Conservation (phyloP, 768 basidiomycete genomes). For the Suillus cothurnatus region DNA sequence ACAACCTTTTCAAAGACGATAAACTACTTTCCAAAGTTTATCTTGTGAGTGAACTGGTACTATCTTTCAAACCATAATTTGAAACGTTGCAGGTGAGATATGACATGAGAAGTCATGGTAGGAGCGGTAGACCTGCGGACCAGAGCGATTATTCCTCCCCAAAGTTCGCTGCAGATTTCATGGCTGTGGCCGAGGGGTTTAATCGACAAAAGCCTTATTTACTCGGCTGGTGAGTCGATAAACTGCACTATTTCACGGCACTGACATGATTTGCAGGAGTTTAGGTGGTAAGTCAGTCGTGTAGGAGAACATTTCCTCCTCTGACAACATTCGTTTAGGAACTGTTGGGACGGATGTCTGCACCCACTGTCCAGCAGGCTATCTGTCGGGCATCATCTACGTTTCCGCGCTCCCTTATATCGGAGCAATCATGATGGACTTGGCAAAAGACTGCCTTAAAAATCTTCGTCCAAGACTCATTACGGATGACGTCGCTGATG, state of each 20-base stretch:
- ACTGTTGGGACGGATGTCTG: neutral
- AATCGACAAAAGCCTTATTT: neutral
- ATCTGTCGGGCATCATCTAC: neutral
- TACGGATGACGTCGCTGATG: neutral
- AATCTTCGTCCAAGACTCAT: neutral
- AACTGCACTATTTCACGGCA: neutral
- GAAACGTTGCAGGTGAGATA: neutral
- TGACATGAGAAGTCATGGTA: neutral
- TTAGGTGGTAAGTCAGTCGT: neutral
- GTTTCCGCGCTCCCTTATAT: neutral
- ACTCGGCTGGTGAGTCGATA: neutral
- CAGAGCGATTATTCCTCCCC: neutral
- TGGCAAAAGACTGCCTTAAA: neutral
- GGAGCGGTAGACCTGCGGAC: neutral
- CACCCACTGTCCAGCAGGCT: neutral
- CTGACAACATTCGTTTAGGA: neutral
- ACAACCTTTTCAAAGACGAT: constrained; percentile 1
- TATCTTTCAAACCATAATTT: too few relatives aligned
- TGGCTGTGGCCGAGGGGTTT: neutral
- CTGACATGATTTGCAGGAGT: neutral
- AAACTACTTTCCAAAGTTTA: neutral
- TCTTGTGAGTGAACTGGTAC: neutral
- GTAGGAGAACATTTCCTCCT: neutral
- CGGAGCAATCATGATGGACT: neutral
- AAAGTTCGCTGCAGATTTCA: neutral